Evolutionary conservation across 1,284 basidiomycete species (phyloP).

Genomic region (Naganishia cerealis): DNA sequence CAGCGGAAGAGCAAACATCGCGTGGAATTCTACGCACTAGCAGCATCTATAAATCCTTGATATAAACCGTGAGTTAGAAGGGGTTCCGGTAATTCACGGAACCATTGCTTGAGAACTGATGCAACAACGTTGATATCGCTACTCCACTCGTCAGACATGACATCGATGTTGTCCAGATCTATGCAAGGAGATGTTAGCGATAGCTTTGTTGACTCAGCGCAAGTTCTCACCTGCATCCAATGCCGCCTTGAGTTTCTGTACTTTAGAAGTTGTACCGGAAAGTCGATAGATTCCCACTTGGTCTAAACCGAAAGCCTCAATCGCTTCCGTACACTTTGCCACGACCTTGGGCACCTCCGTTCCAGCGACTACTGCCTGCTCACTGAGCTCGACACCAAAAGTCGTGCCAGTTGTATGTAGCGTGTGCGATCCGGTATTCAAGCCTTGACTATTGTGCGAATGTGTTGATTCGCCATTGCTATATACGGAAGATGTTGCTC

Average conservation of each 20-base stretch:
- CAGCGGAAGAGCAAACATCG: not conserved
- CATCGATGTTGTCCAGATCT: constrained; percentile 82
- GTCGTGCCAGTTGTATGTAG: constrained; percentile 58
- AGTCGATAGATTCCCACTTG: constrained; percentile 91
- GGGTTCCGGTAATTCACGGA: constrained; percentile 93
- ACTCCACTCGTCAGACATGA: constrained; percentile 84
- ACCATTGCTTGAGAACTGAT: constrained; percentile 91
- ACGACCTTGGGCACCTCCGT: constrained; percentile 86
- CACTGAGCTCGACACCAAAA: constrained; percentile 86
- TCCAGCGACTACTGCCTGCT: constrained; percentile 85
- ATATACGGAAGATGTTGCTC: constrained; percentile 16
- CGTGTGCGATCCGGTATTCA: not conserved
- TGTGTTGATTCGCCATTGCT: constrained; percentile 21
- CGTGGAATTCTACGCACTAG: constrained; percentile 64
- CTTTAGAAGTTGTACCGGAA: constrained; percentile 85
- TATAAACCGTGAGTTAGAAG: constrained; percentile 81
- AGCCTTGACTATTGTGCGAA: constrained; percentile 11
- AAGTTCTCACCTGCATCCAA: constrained; percentile 75
- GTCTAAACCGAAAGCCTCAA: constrained; percentile 79
- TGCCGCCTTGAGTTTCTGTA: constrained; percentile 76
- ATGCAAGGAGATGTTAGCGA: constrained; percentile 29
- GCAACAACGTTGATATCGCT: constrained; percentile 94
- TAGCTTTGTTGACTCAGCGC: constrained; percentile 1
- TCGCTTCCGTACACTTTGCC: constrained; percentile 83
- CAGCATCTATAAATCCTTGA: constrained; percentile 89